Evolutionary conservation across 768 basidiomycete genomes (phyloP), one percentile per base, ranked within the genome.

Genomic region (Lactarius hatsudake): DNA sequence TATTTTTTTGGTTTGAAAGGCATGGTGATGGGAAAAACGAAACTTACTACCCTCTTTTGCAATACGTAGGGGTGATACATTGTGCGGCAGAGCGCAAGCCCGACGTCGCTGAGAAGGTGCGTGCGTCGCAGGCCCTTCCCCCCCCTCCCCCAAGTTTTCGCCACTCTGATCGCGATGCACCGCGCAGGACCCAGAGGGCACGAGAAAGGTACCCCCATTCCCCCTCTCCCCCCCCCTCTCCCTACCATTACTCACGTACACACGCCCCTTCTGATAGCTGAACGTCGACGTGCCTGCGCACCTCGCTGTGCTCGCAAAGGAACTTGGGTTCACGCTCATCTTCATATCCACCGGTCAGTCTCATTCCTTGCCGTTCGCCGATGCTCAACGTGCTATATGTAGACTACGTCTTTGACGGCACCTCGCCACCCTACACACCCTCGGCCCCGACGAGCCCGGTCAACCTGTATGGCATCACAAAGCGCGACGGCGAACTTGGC

Each of bases 371-470:
- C 3, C 8, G 40, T 55, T 60, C 20, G 10, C 2, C 18, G 13
- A 53, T 53, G 51, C 23, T 45, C 20, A 45, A 23, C 5, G 8
- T 53, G n/a, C 26, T 15, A 40, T 40, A 40, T 45, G 3, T 45
- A 89, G 95, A 99, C 77, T 98, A 98, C 78, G 94, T 99, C 18
- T 98, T 98, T 74, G 93, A 96, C 69, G 96, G 96, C 1, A 88
- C 84, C n/a, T 87, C 88, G 1, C 93, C 96, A 3, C 94, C 95
- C 0, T 99, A 99, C 79, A 82, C 84, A 7, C 89, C 93, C 0
- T 81, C 82, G 8, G 86, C 89, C 17, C 73, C 76, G 38, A 85
- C 93, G 15, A 93, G 94, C 73, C 96, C 96, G 0, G 78, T 98
- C 42, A 91, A 99, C 63, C 79, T 91, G 18, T 99, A 99, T 74